Base-by-base conservation (phyloP, 1,139 yeast genomes). In the Scheffersomyces stambukii region DNA sequence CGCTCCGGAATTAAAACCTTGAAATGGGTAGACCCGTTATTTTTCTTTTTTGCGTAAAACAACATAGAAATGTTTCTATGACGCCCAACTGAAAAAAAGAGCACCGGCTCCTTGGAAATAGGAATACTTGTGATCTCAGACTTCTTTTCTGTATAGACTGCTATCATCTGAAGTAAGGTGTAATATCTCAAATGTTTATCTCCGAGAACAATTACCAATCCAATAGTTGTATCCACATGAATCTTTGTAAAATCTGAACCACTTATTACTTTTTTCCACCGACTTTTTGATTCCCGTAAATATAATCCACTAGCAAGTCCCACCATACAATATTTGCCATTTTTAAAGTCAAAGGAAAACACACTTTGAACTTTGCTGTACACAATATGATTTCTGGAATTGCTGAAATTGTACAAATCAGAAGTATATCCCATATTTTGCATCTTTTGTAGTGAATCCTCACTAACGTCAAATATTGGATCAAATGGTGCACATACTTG, bases 401-500 rank as follows among this genome's bases (percentile, higher is more conserved):
- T 38, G 16, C 35, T 21, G 17, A 54, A 49, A 8, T 37, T 33
- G 37, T 59, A 62, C 5, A 58, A 41, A 38, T 60, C 65, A 19
- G 43, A 49, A n/a, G 36, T 32, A 27, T 46, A 51, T 3, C 61
- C 63, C 31, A 54, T 41, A 3, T 32, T 29, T 5, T 36, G 41
- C 25, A 60, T 31, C 12, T 45, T 48, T 1, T 32, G 36, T 13
- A 48, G 27, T 1, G 64, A 51, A 18, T 54, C 57, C 19, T 25
- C 22, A 21, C 41, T 26, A 8, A 34, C 25, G 15, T 65, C 52
- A 37, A 77, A 79, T 13, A 83, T 52, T 1, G 81, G 82, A 18
- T 85, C 84, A 11, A 73, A 70, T n/a, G 74, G 68, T 0, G 80
- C 70, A 32, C 77, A 70, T 2, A 79, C 60, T 3, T 83, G 88